Base-by-base conservation (phyloP, 805 yeast genomes). In the Kodamaea neixiangensis region DNA sequence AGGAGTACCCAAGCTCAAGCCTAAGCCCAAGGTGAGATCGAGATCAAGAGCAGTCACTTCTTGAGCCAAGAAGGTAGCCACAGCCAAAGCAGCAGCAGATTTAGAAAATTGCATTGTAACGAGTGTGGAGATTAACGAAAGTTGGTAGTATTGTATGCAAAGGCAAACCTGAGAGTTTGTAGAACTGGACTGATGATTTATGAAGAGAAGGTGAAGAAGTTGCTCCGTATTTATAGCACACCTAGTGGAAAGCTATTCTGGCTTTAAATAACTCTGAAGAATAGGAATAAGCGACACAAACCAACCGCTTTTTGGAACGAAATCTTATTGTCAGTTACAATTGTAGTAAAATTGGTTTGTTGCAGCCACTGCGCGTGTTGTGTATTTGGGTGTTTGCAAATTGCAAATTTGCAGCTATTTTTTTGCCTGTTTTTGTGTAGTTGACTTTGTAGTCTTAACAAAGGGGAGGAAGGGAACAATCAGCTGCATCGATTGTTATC, bases 51-150 rank as follows among this genome's bases (percentile, higher is more conserved):
- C 58, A 9, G 47, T 29, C 22, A 52, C 50, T 11, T 43, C 48
- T 3, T 45, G 14, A 19, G 46, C 46, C 50, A 50, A 38, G 34
- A 46, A 50, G 17, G 55, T 41, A 11, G 54, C 53, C 38, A 52
- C 46, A 34, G 54, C 50, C 14, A 48, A 17, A 41, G 58, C 58
- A 47, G 52, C 52, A 34, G 53, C 52, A 7, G 54, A 52, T 50
- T 54, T 50, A 31, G 52, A 54, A 40, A 52, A 52, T 40, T 52
- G 51, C 58, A 54, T 54, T 34, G 15, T 41, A 35, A 18, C 39
- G 45, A 38, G 41, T 19, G 44, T 47, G 31, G 44, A 15, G 21
- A 13, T 46, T 46, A 35, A 38, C 31, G 49, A 20, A 19, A 38
- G 29, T 39, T 21, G 22, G 15, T 9, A 25, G 31, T 25, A 25